Evolutionary conservation across 23 red algal genomes (phyloP).

Genomic region (Gracilaria caudata): DNA sequence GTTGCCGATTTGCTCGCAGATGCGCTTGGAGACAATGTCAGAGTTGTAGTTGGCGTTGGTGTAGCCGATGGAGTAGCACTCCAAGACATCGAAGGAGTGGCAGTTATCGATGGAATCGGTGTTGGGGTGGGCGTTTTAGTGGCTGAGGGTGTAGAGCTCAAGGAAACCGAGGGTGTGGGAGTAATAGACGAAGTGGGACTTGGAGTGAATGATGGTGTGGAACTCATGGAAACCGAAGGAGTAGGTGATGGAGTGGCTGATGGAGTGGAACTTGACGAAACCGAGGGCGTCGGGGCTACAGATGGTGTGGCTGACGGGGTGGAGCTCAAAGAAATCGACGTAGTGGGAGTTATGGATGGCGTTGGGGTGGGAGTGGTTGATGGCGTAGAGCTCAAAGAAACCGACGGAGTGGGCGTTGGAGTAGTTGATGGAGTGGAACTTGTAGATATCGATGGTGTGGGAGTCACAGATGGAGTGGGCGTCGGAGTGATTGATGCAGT

Average conservation of each 20-base stretch:
- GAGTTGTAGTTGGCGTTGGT: background rate
- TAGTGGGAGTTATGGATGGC: background rate
- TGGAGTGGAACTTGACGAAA: background rate
- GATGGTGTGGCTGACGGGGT: background rate
- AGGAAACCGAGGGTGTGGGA: background rate
- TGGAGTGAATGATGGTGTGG: background rate
- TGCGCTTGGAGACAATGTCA: background rate
- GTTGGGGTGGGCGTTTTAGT: background rate
- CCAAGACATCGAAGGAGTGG: background rate
- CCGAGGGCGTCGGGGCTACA: background rate
- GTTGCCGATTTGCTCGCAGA: background rate
- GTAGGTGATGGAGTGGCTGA: background rate
- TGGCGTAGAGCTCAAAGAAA: background rate
- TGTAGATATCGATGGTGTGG: background rate
- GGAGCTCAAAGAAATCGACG: background rate
- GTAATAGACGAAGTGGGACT: background rate
- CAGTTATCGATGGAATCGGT: background rate
- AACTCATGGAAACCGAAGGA: background rate
- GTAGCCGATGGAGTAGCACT: background rate
- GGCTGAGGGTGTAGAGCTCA: background rate
- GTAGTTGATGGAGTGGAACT: conserved; percentile 11
- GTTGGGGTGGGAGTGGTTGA: background rate
- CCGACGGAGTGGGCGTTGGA: background rate
- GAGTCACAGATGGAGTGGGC: background rate
- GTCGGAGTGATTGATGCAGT: background rate